Percentiles rank a stretch among this genome's conserved stretches.
Evolutionary conservation across 2,329 filamentous ascomycete genomes (phyloP).

Genomic region (Aspergillus phoenicis): DNA sequence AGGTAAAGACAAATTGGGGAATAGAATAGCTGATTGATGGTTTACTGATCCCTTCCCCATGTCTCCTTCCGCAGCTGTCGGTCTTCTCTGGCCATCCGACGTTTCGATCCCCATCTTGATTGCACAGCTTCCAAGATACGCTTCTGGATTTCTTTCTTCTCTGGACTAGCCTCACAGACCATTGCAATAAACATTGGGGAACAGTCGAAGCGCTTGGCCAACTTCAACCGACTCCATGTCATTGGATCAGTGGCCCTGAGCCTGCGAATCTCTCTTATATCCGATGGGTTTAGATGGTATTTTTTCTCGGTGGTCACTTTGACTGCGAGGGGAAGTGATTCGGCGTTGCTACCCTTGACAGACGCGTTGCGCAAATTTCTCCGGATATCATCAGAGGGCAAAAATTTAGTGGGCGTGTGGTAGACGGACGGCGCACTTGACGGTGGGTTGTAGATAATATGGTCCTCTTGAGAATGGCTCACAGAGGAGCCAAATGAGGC

Average conservation of each 20-base stretch:
- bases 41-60: slow-evolving; percentile 62
- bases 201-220: slow-evolving; percentile 66
- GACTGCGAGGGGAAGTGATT: slow-evolving; percentile 52
- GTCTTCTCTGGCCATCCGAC: slow-evolving; percentile 63
- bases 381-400: slow-evolving; percentile 61
- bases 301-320: slow-evolving; percentile 58
- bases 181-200: slow-evolving; percentile 64
- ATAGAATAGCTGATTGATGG: background rate
- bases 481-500: slow-evolving; percentile 49
- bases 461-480: slow-evolving; percentile 48
- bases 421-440: slow-evolving; percentile 64
- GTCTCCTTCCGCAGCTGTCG: slow-evolving; percentile 60
- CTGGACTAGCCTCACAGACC: slow-evolving; percentile 56
- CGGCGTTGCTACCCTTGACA: slow-evolving; percentile 21
- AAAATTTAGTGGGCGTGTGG: slow-evolving; percentile 66
- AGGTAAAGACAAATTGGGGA: background rate
- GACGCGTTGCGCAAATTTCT: slow-evolving; percentile 48
- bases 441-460: slow-evolving; percentile 68
- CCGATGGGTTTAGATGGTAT: slow-evolving; percentile 60
- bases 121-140: slow-evolving; percentile 57
- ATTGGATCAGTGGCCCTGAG: slow-evolving; percentile 59
- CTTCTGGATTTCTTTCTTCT: slow-evolving; percentile 52
- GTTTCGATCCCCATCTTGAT: slow-evolving; percentile 62
- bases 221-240: slow-evolving; percentile 60
- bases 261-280: slow-evolving; percentile 62